Base-by-base conservation (phyloP, 345 rosid genomes). In the Salix dunnii region DNA sequence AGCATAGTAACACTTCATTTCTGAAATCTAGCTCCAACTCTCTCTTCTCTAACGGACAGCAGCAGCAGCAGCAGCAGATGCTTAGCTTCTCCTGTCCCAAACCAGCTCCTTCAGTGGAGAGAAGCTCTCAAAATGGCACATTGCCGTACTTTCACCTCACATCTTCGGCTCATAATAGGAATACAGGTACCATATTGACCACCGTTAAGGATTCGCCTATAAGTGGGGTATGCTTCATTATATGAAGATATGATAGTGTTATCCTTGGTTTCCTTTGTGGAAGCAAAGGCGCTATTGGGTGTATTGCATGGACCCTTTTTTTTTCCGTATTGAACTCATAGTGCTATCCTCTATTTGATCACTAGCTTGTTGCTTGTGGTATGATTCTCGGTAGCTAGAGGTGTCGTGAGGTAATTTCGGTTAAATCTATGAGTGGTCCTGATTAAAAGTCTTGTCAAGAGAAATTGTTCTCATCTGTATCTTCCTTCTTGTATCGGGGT, bases 61-160 rank as follows among this genome's bases (percentile, higher is more conserved):
- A 60, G 20, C 86, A 79, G 18, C 86, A 79, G 61, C 84, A 83
- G 66, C 83, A 83, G 74, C 87, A 90, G 75, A 89, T 89, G 92
- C 85, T 89, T 63, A 85, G 89, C 77, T 91, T 89, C 81, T 87
- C 92, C 55, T 78, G 79, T 72, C 87, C 91, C 61, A 87, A 89
- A 85, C 78, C 92, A 76, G 40, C 71, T 67, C 70, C 74, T 28
- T 68, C 84, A 3, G 35, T 25, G 1, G 86, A 76, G 58, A 78
- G 63, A 53, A 68, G 38, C 75, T 20, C 82, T 74, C 85, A 67
- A 46, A 80, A 68, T 65, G 75, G 74, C 53, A 30, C 86, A 71
- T 84, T 91, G 60, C 80, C 88, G 68, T 88, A 78, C 80, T 83
- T 77, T 75, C 86, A 83, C 77, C 85, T 87, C 80, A 14, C 89